Evolutionary conservation across 2,329 filamentous ascomycete species (phyloP), one percentile per base, ranked within the genome.

Genomic region (Lachnellula willkommii): DNA sequence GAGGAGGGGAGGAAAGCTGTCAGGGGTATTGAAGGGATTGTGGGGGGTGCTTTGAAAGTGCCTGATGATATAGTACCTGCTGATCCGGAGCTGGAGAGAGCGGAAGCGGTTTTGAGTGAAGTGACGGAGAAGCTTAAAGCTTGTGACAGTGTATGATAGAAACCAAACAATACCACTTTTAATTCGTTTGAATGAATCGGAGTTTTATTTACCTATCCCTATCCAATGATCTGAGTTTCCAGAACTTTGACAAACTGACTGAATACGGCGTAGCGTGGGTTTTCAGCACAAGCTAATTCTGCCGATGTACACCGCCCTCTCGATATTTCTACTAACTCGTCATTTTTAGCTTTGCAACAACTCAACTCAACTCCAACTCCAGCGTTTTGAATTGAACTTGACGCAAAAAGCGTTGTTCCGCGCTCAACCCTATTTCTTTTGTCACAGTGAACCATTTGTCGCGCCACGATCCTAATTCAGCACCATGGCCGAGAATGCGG

Each of bases 1-100:
- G 84, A 87, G 60, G 83, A 86, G 56, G 84, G 84, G 1, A 78
- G 83, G 62, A 85, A 84, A 69, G 81, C 82, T 5, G 76, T 87
- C 6, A 72, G 80, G 53, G 78, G 73, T 4, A 77, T 79, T 2
- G 83, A 86, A 67, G 71, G 74, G 46, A 79, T 76, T 48, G 72
- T 85, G 26, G 74, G 70, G 0, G 69, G 75, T 9, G 75, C 78
- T 20, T 66, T 86, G 15, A 72, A 55, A 17, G 53, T 32, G 2
- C 32, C 49, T n/a, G 42, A 54, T 47, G 53, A 48, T 12, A 32
- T 58, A 35, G 11, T 63, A n/a, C 47, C 53, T n/a, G 53, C 47
- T 5, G 57, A 62, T 37, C 54, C 50, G 14, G 63, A 65, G 32
- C 49, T 67, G n/a, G 54, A 62, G 17, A 60, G 53, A 40, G 66